Conservation (phyloP, 2,329 filamentous ascomycete genomes). For the Escovopsis sp. region DNA sequence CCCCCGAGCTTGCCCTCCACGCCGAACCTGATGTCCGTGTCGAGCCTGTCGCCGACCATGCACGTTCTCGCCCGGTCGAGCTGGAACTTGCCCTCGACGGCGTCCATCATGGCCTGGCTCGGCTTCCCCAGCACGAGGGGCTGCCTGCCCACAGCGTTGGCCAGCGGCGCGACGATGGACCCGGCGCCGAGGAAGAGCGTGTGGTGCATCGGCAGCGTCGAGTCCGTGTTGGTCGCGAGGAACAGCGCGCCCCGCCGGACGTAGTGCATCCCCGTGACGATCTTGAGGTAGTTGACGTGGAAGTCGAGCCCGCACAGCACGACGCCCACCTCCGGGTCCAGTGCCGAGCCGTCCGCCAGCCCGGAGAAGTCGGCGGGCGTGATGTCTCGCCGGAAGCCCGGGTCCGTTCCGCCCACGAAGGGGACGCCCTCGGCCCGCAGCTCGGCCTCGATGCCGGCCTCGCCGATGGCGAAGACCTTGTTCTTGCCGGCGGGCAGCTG, state of each 20-base stretch:
- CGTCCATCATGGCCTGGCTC: conserved; percentile 98
- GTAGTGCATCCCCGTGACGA: conserved; percentile 74
- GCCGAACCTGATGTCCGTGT: conserved; percentile 94
- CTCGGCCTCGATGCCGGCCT: conserved; percentile 82
- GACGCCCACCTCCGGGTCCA: conserved; percentile 80
- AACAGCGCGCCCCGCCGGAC: conserved; percentile 69
- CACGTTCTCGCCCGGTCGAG: conserved; percentile 74
- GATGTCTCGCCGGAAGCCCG: conserved; percentile 61
- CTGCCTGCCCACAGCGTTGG: conserved; percentile 53
- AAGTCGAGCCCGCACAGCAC: conserved; percentile 88
- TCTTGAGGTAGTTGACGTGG: conserved; percentile 90
- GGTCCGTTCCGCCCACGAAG: conserved; percentile 79
- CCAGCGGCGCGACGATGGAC: conserved; percentile 61
- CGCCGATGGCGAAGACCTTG: conserved; percentile 90
- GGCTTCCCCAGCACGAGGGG: conserved; percentile 83
- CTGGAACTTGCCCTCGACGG: conserved; percentile 88
- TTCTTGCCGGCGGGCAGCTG: conserved; percentile 62
- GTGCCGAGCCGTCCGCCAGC: conserved; percentile 57
- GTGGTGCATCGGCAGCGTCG: conserved; percentile 68
- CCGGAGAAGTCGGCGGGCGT: conserved; percentile 63
- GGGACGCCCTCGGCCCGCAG: conserved; percentile 63
- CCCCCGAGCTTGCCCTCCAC: conserved; percentile 82
- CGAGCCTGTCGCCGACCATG: conserved; percentile 88
- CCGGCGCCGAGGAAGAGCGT: conserved; percentile 87
- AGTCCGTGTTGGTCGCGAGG: conserved; percentile 86